phyloP scores from a whole-genome alignment of 768 basidiomycete species.

The Russula sp. region DNA sequence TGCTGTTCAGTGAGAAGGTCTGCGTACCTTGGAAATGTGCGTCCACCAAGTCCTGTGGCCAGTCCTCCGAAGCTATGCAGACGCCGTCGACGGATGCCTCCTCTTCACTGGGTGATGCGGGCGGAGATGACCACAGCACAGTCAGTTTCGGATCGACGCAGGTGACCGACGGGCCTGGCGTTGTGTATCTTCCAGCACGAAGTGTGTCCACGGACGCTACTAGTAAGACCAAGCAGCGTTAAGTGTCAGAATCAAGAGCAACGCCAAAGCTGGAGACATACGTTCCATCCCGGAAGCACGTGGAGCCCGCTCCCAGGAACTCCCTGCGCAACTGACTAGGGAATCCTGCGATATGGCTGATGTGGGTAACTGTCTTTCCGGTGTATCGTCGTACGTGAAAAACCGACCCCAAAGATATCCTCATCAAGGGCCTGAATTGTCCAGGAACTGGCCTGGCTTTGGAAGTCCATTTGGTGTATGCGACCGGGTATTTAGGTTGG shows the following conservation, averaged over 20 bases:
- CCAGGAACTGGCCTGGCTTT: conserved; percentile 6
- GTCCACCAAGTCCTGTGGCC: background rate
- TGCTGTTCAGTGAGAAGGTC: too few relatives aligned
- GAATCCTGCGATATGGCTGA: conserved; percentile 1
- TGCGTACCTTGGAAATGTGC: background rate
- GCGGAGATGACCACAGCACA: conserved; percentile 5
- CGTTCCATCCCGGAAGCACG: conserved; percentile 4
- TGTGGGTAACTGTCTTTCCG: background rate
- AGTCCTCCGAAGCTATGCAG: background rate
- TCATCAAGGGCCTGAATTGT: background rate
- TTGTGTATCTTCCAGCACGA: background rate
- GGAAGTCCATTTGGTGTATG: conserved; percentile 9
- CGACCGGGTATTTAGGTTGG: background rate
- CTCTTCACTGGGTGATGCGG: conserved; percentile 5
- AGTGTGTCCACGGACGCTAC: background rate
- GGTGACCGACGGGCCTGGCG: conserved; percentile 5
- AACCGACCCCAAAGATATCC: conserved; percentile 11
- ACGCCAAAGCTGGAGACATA: background rate
- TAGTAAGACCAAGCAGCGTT: background rate
- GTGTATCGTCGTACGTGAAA: background rate
- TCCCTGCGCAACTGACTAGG: background rate
- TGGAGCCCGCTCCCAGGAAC: background rate
- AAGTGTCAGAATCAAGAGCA: background rate
- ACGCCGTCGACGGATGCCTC: background rate
- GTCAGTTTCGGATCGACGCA: conserved; percentile 19